Evolutionary conservation across 2,329 filamentous ascomycete species (phyloP).

Genomic region (Fusarium sp.): DNA sequence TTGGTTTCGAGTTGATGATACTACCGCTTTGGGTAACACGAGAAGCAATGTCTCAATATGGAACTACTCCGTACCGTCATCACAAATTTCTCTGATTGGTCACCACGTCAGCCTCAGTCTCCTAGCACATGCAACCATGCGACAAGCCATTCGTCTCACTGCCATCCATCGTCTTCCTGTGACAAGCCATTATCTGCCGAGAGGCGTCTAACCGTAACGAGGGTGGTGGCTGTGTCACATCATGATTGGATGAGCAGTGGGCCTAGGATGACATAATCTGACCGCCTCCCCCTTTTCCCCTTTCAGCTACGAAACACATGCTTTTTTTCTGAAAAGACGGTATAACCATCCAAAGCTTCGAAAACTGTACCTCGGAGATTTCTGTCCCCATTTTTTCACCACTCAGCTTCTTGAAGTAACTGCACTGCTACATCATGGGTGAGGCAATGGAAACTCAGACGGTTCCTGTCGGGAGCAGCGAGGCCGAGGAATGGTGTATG

Average conservation of each 20-base stretch:
- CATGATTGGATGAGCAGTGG: background rate
- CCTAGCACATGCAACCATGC: background rate
- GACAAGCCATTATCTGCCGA: background rate
- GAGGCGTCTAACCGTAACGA: background rate
- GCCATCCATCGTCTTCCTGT: background rate
- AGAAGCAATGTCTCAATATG: background rate
- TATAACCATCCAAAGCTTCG: slow-evolving; percentile 2
- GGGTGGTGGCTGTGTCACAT: slow-evolving; percentile 7
- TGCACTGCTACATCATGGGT: slow-evolving; percentile 14
- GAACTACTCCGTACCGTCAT: background rate
- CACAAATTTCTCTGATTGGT: background rate
- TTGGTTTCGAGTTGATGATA: background rate
- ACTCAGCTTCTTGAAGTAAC: background rate
- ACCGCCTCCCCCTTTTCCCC: slow-evolving; percentile 26
- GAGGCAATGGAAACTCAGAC: slow-evolving; percentile 8
- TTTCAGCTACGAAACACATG: slow-evolving; percentile 17
- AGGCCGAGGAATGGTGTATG: slow-evolving; percentile 33
- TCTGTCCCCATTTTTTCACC: background rate
- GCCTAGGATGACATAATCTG: slow-evolving; percentile 26
- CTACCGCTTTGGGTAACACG: background rate
- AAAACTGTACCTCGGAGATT: background rate
- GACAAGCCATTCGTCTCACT: background rate
- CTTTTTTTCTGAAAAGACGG: slow-evolving; percentile 1
- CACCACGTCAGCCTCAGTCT: background rate
- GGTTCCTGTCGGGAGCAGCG: slow-evolving; percentile 1